These are phyloP conservation scores for Fragilariopsis cylindrus DNA, from an alignment of 108 stramenopile genomes.

Conservation along the genomic window DNA sequence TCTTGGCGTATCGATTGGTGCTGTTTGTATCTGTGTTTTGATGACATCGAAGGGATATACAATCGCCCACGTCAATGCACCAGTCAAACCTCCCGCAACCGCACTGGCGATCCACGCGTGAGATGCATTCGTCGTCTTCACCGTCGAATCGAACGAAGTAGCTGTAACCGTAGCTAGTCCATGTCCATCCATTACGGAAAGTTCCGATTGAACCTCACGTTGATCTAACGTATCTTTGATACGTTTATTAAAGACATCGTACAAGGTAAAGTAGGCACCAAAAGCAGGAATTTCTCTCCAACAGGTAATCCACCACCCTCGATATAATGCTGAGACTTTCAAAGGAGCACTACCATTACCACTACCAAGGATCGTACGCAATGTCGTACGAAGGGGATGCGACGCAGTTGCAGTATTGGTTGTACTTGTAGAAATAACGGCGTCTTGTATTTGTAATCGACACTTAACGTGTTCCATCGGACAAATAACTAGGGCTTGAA, in stretches of 20 bases:
- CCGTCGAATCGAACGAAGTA: not conserved
- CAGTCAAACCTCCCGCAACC: constrained; percentile 87
- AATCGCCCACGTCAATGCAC: constrained; percentile 83
- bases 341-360: constrained; percentile 37
- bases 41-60: constrained; percentile 93
- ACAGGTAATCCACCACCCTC: constrained; percentile 69
- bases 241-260: constrained; percentile 72
- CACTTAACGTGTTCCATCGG: constrained; percentile 94
- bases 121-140: constrained; percentile 13
- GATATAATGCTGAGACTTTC: constrained; percentile 51
- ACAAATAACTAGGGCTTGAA: constrained; percentile 77
- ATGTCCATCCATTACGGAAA: too few relatives aligned
- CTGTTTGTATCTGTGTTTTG: constrained; percentile 85
- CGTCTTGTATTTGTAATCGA: constrained; percentile 79
- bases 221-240: constrained; percentile 41
- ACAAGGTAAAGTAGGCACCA: constrained; percentile 88
- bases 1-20: constrained; percentile 50
- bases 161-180: not conserved
- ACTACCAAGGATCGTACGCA: constrained; percentile 42
- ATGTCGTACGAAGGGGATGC: not conserved
- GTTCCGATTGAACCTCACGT: not conserved
- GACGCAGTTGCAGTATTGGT: constrained; percentile 55
- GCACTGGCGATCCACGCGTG: constrained; percentile 76
- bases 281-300: constrained; percentile 91
- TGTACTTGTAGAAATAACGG: constrained; percentile 27